Conservation (phyloP, 306 rosid genomes). For the Geum urbanum region DNA sequence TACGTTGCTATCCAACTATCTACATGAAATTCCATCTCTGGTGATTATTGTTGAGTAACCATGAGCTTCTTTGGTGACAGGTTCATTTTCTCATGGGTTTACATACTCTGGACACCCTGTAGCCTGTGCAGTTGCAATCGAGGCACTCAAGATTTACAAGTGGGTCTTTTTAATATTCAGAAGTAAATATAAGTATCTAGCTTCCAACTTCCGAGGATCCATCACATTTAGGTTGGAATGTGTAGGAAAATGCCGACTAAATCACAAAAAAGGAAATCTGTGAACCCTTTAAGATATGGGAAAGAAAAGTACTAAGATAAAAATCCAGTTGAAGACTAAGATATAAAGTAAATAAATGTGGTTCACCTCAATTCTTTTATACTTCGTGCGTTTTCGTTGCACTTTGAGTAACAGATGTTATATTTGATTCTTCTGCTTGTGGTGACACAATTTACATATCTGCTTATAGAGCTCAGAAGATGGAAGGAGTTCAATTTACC, state of each 20-base stretch:
- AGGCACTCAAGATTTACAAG: slow-evolving; percentile 87
- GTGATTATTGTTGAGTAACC: slow-evolving; percentile 5
- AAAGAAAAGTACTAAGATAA: not conserved
- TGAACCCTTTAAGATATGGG: not conserved
- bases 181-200: not conserved
- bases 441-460: not conserved
- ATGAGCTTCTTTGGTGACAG: slow-evolving; percentile 33
- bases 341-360: not conserved
- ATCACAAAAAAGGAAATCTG: not conserved
- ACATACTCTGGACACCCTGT: slow-evolving; percentile 95
- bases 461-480: not conserved
- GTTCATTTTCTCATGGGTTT: slow-evolving; percentile 73
- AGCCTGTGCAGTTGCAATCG: slow-evolving; percentile 86
- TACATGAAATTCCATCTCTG: not conserved
- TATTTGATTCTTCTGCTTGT: not conserved
- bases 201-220: not conserved
- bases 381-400: not conserved
- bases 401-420: not conserved
- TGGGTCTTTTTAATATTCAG: slow-evolving; percentile 28
- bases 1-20: slow-evolving; percentile 20
- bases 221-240: not conserved
- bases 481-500: not conserved
- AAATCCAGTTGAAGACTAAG: not conserved
- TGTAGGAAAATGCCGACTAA: not conserved
- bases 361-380: not conserved